Base-by-base conservation (phyloP, 1,139 yeast genomes). In the Nematodospora anomalae region DNA sequence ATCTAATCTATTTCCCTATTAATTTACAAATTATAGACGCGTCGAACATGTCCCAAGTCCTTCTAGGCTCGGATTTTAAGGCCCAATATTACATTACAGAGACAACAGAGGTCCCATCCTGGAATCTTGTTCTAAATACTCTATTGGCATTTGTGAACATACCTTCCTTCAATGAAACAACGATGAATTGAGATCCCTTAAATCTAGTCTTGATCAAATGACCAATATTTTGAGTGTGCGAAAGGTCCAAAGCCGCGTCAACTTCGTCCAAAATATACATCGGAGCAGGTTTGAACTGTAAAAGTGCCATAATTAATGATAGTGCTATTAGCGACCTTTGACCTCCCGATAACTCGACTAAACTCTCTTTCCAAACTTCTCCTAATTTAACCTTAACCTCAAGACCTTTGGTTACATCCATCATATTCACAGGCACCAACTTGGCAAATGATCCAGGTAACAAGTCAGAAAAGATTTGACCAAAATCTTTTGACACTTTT, bases 141-240 rank as follows among this genome's bases (percentile, higher is more conserved):
- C 96, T 73, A 56, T 94, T 94, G 10, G 98, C 99, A 62, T 94
- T 94, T 16, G 96, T 84, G 57, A 92, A 94, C 96, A 94, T 88
- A 11, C 97, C 98, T 58, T 94, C 98, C 57, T 94, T 94, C 63
- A 94, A 78, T 20, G 96, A 86, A 13, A 94, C 98, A 38, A 94
- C 95, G 47, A 94, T 90, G 55, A 94, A 94, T 57, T 94, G 99
- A 2, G 97, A 84, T 0, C 96, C 97, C 57, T 86, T 84, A 62
- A 94, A 94, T 50, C 96, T 71, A 0, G 97, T 90, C 63, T 90
- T 92, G 60, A 94, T 92, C 55, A 94, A 71, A 55, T 89, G 96
- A 4, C 99, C 99, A 53, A 94, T 92, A 53, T 92, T 92, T 60
- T 94, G 97, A 1, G 99, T 94, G 58, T 94, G 99, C 37, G 95